Evolutionary conservation across 1,139 yeast species (phyloP), one percentile per base, ranked within the genome.

Genomic region (Hemisphaericaspora lyxosophila): DNA sequence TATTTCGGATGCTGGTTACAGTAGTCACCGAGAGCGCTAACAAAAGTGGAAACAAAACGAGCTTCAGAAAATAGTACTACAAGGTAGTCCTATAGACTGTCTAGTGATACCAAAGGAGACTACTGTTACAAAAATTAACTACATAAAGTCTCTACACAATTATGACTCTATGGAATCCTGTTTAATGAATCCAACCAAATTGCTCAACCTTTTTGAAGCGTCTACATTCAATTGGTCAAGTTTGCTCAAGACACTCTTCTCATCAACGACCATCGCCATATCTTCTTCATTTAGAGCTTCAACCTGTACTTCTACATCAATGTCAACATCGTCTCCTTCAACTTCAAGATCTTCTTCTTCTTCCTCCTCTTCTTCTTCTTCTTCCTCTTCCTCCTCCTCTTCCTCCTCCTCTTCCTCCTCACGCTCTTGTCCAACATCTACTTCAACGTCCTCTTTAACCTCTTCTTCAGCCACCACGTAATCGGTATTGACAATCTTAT

Each of bases 151-250:
- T 8, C 24, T 18, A 18, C 17, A n/a, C 4, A 18, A 15, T 23
- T 31, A 31, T 9, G 34, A 31, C 22, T 41, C 46, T 27, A 43
- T 38, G n/a, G 45, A 38, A 39, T 69, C 80, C 52, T 69, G 82
- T 51, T 67, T 78, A 46, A 73, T 64, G 43, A 67, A 59, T 18
- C 79, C 80, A 4, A 72, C 63, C 25, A 82, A 55, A 5, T 54
- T 50, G 11, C 53, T 53, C 19, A 79, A 49, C 39, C 70, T 66
- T 12, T 55, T 49, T 0, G 79, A 70, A 5, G 73, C 47, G 36
- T 55, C 45, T 50, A 66, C 40, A 61, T 65, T 58, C 59, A 67
- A 42, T 45, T 49, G 60, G 41, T 49, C 68, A 41, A 55, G 64
- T 51, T 53, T 72, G 58, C 39, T 60, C 53, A 62, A 60, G 50